A percentile compares a stretch with the other conserved stretches of the same genome.
phyloP scores from a whole-genome alignment of 306 rosid genomes.

The Cucumis melo region DNA sequence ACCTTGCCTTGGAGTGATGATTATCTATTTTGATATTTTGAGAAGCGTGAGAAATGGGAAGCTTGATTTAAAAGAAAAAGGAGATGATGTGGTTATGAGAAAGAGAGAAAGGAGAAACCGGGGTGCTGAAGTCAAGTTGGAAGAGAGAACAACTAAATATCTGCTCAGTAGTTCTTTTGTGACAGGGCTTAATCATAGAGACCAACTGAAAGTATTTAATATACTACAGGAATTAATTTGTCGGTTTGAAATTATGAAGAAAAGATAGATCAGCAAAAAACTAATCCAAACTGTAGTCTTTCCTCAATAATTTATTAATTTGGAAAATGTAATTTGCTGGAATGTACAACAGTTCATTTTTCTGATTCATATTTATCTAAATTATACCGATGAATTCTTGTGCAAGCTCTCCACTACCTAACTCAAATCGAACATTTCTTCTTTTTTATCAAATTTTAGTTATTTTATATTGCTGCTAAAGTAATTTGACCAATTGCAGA shows the following conservation, averaged over 20 bases:
- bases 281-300: not conserved
- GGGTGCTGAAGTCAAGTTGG: not conserved
- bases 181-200: not conserved
- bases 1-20: too few relatives aligned
- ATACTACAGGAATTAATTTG: not conserved
- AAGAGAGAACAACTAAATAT: not conserved
- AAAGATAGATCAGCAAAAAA: not conserved
- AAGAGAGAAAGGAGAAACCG: not conserved
- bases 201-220: not conserved
- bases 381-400: not conserved
- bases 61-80: not conserved
- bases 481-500: constrained; percentile 38
- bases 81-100: not conserved
- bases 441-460: not conserved
- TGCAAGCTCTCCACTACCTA: not conserved
- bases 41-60: not conserved
- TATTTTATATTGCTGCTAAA: not conserved
- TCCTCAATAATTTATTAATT: not conserved
- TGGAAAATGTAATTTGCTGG: not conserved
- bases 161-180: not conserved
- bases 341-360: not conserved
- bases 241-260: not conserved
- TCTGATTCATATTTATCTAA: not conserved
- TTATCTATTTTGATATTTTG: not conserved
- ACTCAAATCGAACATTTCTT: not conserved